Conservation (phyloP, 2,329 filamentous ascomycete species). For the Phialophora chinensis region DNA sequence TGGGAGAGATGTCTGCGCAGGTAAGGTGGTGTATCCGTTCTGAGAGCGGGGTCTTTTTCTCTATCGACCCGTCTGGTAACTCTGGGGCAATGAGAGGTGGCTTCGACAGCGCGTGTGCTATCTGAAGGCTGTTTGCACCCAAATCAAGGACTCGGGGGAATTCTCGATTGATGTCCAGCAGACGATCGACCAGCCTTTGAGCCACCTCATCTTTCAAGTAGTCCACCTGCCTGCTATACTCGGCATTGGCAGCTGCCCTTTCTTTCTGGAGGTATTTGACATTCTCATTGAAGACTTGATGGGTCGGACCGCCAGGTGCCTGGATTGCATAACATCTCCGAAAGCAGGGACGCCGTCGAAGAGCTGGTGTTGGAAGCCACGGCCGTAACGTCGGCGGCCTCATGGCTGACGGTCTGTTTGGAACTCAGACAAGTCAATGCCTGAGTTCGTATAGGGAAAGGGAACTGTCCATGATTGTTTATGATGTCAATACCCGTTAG, state of each 20-base stretch:
- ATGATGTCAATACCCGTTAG: slow-evolving; percentile 19
- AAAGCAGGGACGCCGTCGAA: slow-evolving; percentile 28
- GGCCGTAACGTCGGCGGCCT: slow-evolving; percentile 31
- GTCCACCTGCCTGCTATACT: slow-evolving; percentile 79
- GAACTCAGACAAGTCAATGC: slow-evolving; percentile 37
- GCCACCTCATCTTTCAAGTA: slow-evolving; percentile 95
- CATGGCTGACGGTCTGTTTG: slow-evolving; percentile 24
- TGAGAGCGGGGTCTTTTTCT: slow-evolving; percentile 61
- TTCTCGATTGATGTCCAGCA: slow-evolving; percentile 89
- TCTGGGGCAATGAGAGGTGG: slow-evolving; percentile 62
- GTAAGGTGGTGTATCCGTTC: slow-evolving; percentile 74
- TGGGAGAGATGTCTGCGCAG: slow-evolving; percentile 79
- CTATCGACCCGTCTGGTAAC: slow-evolving; percentile 41
- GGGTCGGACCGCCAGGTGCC: slow-evolving; percentile 74
- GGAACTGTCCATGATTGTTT: neutral
- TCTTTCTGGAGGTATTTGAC: slow-evolving; percentile 93
- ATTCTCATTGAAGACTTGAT: slow-evolving; percentile 88
- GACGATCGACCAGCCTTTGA: slow-evolving; percentile 77
- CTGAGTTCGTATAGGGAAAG: slow-evolving; percentile 11
- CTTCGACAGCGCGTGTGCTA: slow-evolving; percentile 76
- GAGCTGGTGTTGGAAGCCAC: slow-evolving; percentile 31
- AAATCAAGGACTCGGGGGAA: slow-evolving; percentile 88
- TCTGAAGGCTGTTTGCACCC: slow-evolving; percentile 93
- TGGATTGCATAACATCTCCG: slow-evolving; percentile 72
- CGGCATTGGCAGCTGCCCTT: slow-evolving; percentile 72